Base-by-base conservation (phyloP, 441 rosid genomes). In the Erodium texanum region DNA sequence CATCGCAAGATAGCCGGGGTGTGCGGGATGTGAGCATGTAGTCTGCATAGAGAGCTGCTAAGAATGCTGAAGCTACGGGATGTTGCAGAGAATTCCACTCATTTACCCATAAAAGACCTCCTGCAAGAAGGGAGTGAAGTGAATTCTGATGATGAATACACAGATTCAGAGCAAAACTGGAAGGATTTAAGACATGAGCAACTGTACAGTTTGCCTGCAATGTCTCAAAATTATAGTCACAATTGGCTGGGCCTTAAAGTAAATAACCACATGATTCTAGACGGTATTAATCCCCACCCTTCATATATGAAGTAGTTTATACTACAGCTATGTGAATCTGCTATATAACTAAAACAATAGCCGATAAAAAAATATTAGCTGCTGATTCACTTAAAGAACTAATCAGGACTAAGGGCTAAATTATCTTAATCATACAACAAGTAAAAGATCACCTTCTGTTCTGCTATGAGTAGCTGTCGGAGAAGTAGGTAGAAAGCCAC, bases 21-120 rank as follows among this genome's bases (percentile, higher is more conserved):
- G 89, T 80, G 77, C 79, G 81, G 23, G 99, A 85, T 23, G 90
- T 75, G 68, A 87, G 96, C 98, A 94, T 86, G 90, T 94, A 94
- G 76, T 94, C 96, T 41, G 97, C 84, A 80, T 83, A 94, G 15
- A 92, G 80, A 18, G 88, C 67, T n/a, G 96, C 97, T 82, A 94
- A 83, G 78, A 94, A 92, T n/a, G 99, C 99, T 59, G 98, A 83
- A 32, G 98, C 92, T 56, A 83, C 85, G 1, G 99, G 89, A 73
- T 94, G 96, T 77, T 94, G 99, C 74, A 94, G 66, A 36, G 89
- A 68, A 75, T 92, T 86, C 99, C 98, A 94, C 52, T 89, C 80
- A 66, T 89, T 87, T 48, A 94, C 86, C 97, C 86, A 86, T 79
- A 94, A 73, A 70, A 94, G 97, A 75, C 99, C 99, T 77, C 86